Evolutionary conservation across 345 rosid species (phyloP).

Genomic region (Stellera chamaejasme): DNA sequence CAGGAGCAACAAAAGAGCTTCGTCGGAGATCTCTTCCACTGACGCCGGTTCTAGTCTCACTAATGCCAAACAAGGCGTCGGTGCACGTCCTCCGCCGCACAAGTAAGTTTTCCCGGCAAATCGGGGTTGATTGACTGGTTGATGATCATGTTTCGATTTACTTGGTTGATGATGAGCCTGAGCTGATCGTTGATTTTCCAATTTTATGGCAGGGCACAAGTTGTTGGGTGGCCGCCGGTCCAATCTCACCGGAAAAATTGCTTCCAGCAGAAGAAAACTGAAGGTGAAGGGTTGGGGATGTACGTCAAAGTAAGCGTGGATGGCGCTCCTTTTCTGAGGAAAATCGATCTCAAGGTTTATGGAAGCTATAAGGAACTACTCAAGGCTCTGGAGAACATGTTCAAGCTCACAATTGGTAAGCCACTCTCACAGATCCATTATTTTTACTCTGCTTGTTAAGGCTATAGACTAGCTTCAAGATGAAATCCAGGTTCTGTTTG

Average conservation of each 20-base stretch:
- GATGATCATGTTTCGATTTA: background rate
- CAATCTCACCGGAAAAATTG: constrained; percentile 70
- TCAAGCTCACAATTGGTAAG: constrained; percentile 39
- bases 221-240: constrained; percentile 94
- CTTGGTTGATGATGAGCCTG: background rate
- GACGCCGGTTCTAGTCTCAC: constrained; percentile 15
- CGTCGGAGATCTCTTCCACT: constrained; percentile 24
- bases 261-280: constrained; percentile 33
- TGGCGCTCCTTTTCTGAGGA: constrained; percentile 80
- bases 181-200: background rate
- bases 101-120: constrained; percentile 33
- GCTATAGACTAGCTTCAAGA: background rate
- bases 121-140: background rate
- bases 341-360: constrained; percentile 52
- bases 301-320: constrained; percentile 75
- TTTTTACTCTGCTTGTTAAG: background rate
- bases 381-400: constrained; percentile 50
- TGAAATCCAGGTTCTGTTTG: too few species aligned
- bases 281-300: constrained; percentile 29
- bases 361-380: constrained; percentile 49
- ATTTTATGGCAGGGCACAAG: constrained; percentile 43
- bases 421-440: background rate
- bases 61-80: constrained; percentile 8
- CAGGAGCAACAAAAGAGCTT: constrained; percentile 45
- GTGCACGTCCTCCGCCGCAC: constrained; percentile 29